Evolutionary conservation across 805 yeast species (phyloP), one percentile per base, ranked within the genome.

Genomic region (Candida odintsovae): DNA sequence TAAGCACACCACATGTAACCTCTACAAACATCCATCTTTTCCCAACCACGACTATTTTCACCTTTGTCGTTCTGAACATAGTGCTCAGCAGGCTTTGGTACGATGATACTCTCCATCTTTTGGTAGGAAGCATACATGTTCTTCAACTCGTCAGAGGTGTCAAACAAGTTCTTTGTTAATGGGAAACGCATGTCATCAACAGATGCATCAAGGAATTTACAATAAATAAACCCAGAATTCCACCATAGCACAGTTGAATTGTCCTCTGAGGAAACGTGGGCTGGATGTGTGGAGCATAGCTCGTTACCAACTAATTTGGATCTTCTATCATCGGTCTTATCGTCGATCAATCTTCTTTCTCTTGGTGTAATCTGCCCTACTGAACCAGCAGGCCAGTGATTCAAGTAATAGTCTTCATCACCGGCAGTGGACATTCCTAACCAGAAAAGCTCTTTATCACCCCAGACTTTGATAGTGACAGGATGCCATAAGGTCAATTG

Each of bases 361-460:
- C 19, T 38, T 23, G 57, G 63, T 43, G 55, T 71, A 54, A 62
- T 62, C 68, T n/a, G 63, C 12, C 86, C 88, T 2, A 76, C 73
- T 19, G 82, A 68, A 2, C 80, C 86, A 0, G 85, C 85, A n/a
- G 75, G 68, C 52, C 69, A 61, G 7, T 62, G 47, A 54, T 80
- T 82, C 58, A 82, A 75, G 25, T 60, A 63, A 52, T 78, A 80
- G 19, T 65, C 59, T 47, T 77, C 80, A 57, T 79, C 77, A 12
- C 86, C 82, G 46, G 71, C 69, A 47, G 74, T 61, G 23, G 75
- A 71, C 61, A 78, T 67, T 3, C 82, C 83, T 19, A 82, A 58
- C 88, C 88, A 82, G 53, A 80, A 76, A 52, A 81, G 66, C 55
- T 82, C 88, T 50, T 82, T 81, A 52, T 82, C 87, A 18, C 87